Base-by-base conservation (phyloP, 2,329 filamentous ascomycete genomes). In the Penicillium psychrosexuale region DNA sequence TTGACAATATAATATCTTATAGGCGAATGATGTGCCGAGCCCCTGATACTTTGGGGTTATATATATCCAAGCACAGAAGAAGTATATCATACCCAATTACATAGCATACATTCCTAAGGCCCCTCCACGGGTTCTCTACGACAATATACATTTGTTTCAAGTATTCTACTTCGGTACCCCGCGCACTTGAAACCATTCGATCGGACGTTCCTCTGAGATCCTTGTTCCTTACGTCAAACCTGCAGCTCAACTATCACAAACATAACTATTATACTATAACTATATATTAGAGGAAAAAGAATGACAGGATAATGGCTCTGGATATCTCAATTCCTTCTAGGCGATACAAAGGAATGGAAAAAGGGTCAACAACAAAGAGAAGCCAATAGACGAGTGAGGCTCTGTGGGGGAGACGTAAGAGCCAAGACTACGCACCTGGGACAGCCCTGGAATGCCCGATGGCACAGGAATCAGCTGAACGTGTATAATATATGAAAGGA, bases 101-200 rank as follows among this genome's bases (percentile, higher is more conserved):
- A 33, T 34, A 15, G 11, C 5, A 34, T 24, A 24, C 22, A 24
- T 6, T 24, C 22, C 22, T 24, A 5, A 24, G 22, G 22, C 5
- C 11, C 19, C 30, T 47, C 30, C 30, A 33, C n/a, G 11, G 5
- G 22, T 42, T 15, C 38, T 36, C 28, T 11, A 19, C 7, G 38
- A 33, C 46, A 13, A 8, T 19, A 34, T n/a, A 36, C 4, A 34
- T 34, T 28, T 39, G 38, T 53, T 43, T 53, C 45, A 53, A 27
- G 36, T 8, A 24, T 15, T 24, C 9, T 24, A 24, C 22, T 24
- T 6, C 17, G 1, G 1, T 43, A 51, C 49, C 40, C 40, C 40
- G 33, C 49, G 28, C 45, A 49, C 17, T 42, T 37, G 38, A 49
- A 47, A 52, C 50, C 8, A n/a, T 44, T 27, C 37, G 27, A 51